Conservation (phyloP, 2,329 filamentous ascomycete genomes). For the Ramularia collo-cygni region DNA sequence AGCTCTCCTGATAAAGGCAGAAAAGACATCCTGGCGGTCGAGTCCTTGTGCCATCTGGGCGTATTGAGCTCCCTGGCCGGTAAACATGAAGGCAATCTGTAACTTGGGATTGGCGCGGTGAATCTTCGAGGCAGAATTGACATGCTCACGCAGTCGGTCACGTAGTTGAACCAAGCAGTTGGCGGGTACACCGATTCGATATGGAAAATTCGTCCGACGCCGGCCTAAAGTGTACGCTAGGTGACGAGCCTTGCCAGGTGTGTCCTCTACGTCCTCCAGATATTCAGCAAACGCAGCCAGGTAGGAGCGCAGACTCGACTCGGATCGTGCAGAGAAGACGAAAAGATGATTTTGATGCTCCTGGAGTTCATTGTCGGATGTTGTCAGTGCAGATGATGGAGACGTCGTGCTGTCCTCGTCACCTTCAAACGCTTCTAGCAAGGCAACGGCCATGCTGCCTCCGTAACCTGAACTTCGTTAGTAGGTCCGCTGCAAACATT, state of each 20-base stretch:
- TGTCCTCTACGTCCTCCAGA: conserved; percentile 8
- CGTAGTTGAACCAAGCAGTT: not conserved
- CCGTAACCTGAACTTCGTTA: too few relatives aligned
- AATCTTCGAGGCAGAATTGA: too few relatives aligned
- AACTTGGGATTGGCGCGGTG: not conserved
- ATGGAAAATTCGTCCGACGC: conserved; percentile 5
- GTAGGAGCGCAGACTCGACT: too few relatives aligned
- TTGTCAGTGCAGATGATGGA: too few relatives aligned
- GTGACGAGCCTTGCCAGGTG: conserved; percentile 5
- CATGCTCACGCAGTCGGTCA: not conserved
- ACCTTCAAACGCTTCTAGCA: too few relatives aligned
- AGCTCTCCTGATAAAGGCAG: not conserved
- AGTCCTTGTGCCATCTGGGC: conserved; percentile 13
- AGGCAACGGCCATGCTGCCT: too few relatives aligned
- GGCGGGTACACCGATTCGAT: conserved; percentile 4
- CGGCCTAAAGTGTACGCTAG: conserved; percentile 10
- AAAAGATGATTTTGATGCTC: too few relatives aligned
- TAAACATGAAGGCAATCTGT: conserved; percentile 13
- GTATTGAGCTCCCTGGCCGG: conserved; percentile 20
- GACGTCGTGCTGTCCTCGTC: too few relatives aligned
- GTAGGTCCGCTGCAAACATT: too few relatives aligned
- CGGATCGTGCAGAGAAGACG: too few relatives aligned
- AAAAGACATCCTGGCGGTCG: conserved; percentile 15
- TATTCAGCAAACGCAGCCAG: not conserved
- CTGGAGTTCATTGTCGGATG: too few relatives aligned